Evolutionary conservation across 495 filamentous ascomycete species (phyloP).

Genomic region (Coniosporium apollinis): DNA sequence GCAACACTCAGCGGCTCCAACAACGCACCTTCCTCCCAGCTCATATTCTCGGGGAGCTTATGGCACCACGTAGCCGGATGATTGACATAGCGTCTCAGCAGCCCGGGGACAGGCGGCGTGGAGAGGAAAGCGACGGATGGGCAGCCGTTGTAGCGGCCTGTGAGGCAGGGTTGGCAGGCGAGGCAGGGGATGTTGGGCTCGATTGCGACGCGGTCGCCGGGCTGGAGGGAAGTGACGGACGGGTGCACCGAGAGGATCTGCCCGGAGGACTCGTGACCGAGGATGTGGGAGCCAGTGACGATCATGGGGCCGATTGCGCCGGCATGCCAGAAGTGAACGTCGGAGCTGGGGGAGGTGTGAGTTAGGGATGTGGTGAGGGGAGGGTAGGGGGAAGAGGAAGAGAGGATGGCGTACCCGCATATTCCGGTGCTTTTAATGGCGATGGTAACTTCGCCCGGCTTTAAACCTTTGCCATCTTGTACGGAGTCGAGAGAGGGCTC

Average conservation of each 20-base stretch:
- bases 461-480: conserved; percentile 48
- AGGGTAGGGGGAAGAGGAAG: conserved; percentile 13
- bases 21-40: conserved; percentile 73
- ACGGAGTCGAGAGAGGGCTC: conserved; percentile 60
- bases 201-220: conserved; percentile 76
- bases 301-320: conserved; percentile 92
- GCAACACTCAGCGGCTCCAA: conserved; percentile 77
- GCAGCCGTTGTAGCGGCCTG: conserved; percentile 85
- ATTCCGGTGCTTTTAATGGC: conserved; percentile 83
- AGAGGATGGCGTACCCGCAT: conserved; percentile 53
- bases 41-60: conserved; percentile 71
- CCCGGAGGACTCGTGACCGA: conserved; percentile 85
- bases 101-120: conserved; percentile 75
- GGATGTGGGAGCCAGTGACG: conserved; percentile 68
- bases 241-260: conserved; percentile 67
- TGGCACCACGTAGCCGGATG: conserved; percentile 86
- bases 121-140: conserved; percentile 70
- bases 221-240: conserved; percentile 53
- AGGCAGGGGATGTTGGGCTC: conserved; percentile 86
- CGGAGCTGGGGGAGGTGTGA: conserved; percentile 38
- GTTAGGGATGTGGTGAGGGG: not conserved
- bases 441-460: conserved; percentile 66
- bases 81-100: conserved; percentile 82
- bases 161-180: conserved; percentile 75
- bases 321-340: conserved; percentile 91